phyloP scores from a whole-genome alignment of 2,329 filamentous ascomycete species.

The Zymoseptoria pseudotritici region DNA sequence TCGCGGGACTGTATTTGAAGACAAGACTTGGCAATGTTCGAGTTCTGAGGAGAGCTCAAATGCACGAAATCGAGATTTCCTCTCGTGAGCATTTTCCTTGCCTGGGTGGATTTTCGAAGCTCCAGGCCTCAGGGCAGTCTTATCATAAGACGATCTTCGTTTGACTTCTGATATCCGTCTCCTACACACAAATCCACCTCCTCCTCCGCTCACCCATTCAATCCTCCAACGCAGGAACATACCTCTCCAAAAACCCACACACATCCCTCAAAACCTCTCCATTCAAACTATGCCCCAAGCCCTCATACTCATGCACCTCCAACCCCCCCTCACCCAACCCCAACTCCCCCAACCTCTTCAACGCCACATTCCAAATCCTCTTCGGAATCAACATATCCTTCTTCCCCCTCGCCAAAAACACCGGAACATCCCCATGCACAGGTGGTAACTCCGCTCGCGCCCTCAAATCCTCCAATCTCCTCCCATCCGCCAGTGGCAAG shows the following conservation, averaged over 20 bases:
- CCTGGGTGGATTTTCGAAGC: too few species aligned
- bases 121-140: too few species aligned
- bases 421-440: conserved; percentile 31
- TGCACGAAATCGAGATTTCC: too few species aligned
- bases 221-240: conserved; percentile 33
- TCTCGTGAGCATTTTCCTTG: too few species aligned
- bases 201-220: background rate
- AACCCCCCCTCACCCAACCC: conserved; percentile 34
- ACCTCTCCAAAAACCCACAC: conserved; percentile 35
- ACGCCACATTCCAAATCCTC: conserved; percentile 35
- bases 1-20: too few species aligned
- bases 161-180: too few species aligned
- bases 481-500: conserved; percentile 31
- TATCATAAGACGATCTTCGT: too few species aligned
- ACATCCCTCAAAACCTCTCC: conserved; percentile 41
- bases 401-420: conserved; percentile 43
- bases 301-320: conserved; percentile 40
- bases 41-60: too few species aligned
- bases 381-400: conserved; percentile 43
- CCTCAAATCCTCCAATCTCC: conserved; percentile 32
- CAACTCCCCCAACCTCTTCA: conserved; percentile 34
- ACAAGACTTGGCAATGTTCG: too few species aligned
- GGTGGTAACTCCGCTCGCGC: conserved; percentile 31
- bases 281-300: conserved; percentile 38
- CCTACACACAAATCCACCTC: too few species aligned